Evolutionary conservation across 2,329 filamentous ascomycete species (phyloP).

Genomic region (Aspergillus niger): DNA sequence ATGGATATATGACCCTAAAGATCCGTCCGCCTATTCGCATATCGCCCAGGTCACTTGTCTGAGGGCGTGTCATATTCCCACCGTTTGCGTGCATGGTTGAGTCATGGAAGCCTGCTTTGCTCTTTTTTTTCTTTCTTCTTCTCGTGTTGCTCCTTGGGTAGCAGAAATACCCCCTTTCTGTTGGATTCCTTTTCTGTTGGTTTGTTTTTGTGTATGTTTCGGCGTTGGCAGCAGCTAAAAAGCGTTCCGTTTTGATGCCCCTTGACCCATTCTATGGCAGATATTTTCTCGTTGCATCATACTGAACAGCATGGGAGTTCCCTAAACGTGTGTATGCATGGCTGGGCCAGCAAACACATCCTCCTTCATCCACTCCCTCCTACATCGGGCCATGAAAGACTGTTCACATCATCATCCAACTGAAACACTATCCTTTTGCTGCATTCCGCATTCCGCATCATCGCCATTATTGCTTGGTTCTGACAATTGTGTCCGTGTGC

Average conservation of each 20-base stretch:
- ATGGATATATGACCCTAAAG: slow-evolving; percentile 42
- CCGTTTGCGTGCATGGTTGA: slow-evolving; percentile 2
- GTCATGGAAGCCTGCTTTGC: slow-evolving; percentile 6
- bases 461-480: background rate
- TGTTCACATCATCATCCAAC: slow-evolving; percentile 3
- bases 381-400: background rate
- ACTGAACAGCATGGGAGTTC: slow-evolving; percentile 3
- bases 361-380: too few relatives aligned
- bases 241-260: slow-evolving; percentile 3
- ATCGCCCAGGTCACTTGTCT: background rate
- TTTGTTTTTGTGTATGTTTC: slow-evolving; percentile 2
- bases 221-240: slow-evolving; percentile 12
- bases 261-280: background rate
- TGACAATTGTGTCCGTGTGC: too few relatives aligned
- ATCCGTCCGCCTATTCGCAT: background rate
- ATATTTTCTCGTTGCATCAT: slow-evolving; percentile 7
- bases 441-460: background rate
- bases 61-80: background rate
- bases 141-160: slow-evolving; percentile 3
- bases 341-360: slow-evolving; percentile 8
- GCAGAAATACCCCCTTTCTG: slow-evolving; percentile 3
- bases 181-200: slow-evolving; percentile 7
- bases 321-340: slow-evolving; percentile 4
- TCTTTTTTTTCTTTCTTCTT: background rate
- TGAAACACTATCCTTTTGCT: background rate